Conservation (phyloP, 2,329 filamentous ascomycete genomes). For the Xylaria multiplex region DNA sequence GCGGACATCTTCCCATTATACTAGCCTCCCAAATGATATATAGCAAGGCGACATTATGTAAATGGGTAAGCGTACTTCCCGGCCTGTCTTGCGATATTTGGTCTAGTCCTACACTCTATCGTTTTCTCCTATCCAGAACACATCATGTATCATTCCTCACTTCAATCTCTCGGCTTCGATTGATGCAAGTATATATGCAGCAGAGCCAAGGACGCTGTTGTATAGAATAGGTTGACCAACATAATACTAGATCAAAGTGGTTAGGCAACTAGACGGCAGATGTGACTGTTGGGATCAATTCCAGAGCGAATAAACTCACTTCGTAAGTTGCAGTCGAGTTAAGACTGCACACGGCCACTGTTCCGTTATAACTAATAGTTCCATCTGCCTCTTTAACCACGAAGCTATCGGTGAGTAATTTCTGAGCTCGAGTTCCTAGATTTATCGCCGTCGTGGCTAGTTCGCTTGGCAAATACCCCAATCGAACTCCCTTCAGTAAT, state of each 20-base stretch:
- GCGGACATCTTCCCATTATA: neutral
- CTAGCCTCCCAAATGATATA: neutral
- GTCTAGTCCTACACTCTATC: constrained; percentile 7
- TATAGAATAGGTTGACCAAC: constrained; percentile 49
- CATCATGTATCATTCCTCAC: neutral
- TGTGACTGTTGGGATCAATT: neutral
- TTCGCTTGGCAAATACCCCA: constrained; percentile 47
- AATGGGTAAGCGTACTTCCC: neutral
- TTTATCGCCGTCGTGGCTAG: constrained; percentile 19
- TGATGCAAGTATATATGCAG: constrained; percentile 52
- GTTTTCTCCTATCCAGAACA: neutral
- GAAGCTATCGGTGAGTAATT: constrained; percentile 43
- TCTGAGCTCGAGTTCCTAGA: constrained; percentile 38
- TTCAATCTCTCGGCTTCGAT: constrained; percentile 50
- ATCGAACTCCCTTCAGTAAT: constrained; percentile 50
- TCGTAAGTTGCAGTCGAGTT: constrained; percentile 55
- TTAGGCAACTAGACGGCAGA: constrained; percentile 31
- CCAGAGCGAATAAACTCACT: constrained; percentile 37
- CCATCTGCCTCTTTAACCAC: constrained; percentile 44
- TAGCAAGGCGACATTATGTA: neutral
- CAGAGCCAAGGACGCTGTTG: constrained; percentile 53
- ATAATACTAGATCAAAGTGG: constrained; percentile 49
- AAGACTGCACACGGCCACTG: constrained; percentile 54
- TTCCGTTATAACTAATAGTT: constrained; percentile 50
- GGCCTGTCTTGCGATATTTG: constrained; percentile 9